Evolutionary conservation across 305 asterid species (phyloP), one percentile per base, ranked within the genome.

Genomic region (Solanum chacoense): DNA sequence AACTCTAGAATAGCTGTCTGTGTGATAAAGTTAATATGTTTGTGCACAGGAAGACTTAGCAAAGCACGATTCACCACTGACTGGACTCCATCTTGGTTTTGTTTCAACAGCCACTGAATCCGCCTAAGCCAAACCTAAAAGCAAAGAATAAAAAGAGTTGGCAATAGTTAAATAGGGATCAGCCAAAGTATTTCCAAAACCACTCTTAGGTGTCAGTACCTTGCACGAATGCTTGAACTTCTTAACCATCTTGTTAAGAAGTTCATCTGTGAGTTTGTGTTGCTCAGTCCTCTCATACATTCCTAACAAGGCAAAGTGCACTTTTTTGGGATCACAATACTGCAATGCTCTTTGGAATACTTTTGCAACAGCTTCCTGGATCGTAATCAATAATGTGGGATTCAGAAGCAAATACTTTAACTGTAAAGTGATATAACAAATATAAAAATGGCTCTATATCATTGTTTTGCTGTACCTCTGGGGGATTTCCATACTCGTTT

Each of bases 1-100:
- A 96, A 97, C 93, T 96, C 98, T n/a, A 93, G 93, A 89, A 97
- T 93, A 73, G 98, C 98, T 22, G 98, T 92, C 89, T 95, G 96
- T 31, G 96, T 87, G 85, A 95, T 94, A 89, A 95, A 95, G 88
- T 96, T 96, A 63, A 96, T 94, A 89, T 94, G 99, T 93, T 97
- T 97, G 81, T 93, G 98, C 35, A 50, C 89, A 45, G 98, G 98
- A 85, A 97, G 98, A 91, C 96, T 88, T 86, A 93, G 90, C 88
- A 95, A 94, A 88, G 98, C 98, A 59, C 96, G 96, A 74, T 92
- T 96, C 87, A 95, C 92, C 34, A 92, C 93, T 38, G 94, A 86
- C 90, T 96, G 98, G 87, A 93, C 88, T 84, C 93, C 95, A 84
- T 97, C 99, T 65, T 88, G 83, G 63, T 92, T 94, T 88, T 87